Conservation (phyloP, 495 filamentous ascomycete genomes). For the Hyaloscypha bicolor region DNA sequence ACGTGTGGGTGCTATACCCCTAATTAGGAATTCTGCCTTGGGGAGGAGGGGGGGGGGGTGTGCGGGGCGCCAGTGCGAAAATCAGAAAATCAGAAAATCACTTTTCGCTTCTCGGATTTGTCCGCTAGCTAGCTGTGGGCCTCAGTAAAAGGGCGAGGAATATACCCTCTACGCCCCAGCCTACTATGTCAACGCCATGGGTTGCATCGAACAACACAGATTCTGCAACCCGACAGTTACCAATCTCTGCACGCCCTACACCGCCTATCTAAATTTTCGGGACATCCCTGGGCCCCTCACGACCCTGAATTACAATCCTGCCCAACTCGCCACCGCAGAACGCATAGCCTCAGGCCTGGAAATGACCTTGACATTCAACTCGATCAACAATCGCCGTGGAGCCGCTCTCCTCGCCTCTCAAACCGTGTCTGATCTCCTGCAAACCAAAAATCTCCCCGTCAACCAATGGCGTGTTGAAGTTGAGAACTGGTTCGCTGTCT, state of each 20-base stretch:
- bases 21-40: too few species aligned
- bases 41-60: too few species aligned
- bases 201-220: slow-evolving; percentile 34
- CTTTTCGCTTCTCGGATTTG: too few species aligned
- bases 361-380: background rate
- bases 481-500: slow-evolving; percentile 10
- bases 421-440: background rate
- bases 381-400: slow-evolving; percentile 2
- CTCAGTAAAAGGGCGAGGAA: background rate
- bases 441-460: slow-evolving; percentile 2
- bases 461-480: slow-evolving; percentile 24
- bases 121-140: too few species aligned
- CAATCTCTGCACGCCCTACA: slow-evolving; percentile 1
- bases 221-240: slow-evolving; percentile 30
- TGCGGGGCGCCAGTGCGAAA: too few species aligned
- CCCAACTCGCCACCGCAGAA: background rate
- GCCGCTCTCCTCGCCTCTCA: slow-evolving; percentile 10
- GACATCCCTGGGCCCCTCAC: background rate
- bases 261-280: background rate
- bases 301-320: background rate
- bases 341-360: background rate
- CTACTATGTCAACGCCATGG: slow-evolving; percentile 19
- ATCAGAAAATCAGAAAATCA: too few species aligned
- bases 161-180: background rate
- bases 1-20: too few species aligned